A percentile compares a stretch with the other conserved stretches of the same genome.
Evolutionary conservation across 768 basidiomycete species (phyloP).

Genomic region (Kwoniella heveanensis): DNA sequence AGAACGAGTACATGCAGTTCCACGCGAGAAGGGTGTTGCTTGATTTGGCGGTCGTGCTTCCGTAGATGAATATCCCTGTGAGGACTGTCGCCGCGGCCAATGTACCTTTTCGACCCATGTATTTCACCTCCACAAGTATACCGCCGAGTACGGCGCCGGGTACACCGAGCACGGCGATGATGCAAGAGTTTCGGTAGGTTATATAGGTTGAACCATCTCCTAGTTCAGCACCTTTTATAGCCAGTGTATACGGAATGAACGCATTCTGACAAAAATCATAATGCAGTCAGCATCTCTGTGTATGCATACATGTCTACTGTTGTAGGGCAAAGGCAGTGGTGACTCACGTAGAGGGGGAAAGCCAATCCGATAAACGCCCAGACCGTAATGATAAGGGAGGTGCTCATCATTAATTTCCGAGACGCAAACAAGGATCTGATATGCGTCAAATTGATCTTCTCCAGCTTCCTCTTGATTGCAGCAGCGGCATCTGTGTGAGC

Average conservation of each 20-base stretch:
- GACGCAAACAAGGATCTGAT: slow-evolving; percentile 68
- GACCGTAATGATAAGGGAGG: slow-evolving; percentile 63
- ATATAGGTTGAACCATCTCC: slow-evolving; percentile 71
- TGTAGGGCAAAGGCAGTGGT: background rate
- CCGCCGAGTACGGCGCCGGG: slow-evolving; percentile 74
- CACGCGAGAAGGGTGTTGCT: slow-evolving; percentile 72
- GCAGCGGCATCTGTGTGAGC: slow-evolving; percentile 57
- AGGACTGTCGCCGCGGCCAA: slow-evolving; percentile 70
- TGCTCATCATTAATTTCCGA: slow-evolving; percentile 67
- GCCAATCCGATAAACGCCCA: slow-evolving; percentile 76
- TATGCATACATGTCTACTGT: background rate
- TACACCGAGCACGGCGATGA: slow-evolving; percentile 68
- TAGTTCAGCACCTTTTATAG: slow-evolving; percentile 68
- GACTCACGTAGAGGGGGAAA: slow-evolving; percentile 62
- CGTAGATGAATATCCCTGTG: slow-evolving; percentile 74
- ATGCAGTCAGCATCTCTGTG: background rate
- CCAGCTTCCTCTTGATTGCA: slow-evolving; percentile 58
- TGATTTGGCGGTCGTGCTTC: slow-evolving; percentile 71
- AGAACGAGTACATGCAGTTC: slow-evolving; percentile 76
- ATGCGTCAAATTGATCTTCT: slow-evolving; percentile 59
- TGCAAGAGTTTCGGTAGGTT: slow-evolving; percentile 70
- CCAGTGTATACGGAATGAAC: slow-evolving; percentile 61
- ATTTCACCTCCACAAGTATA: slow-evolving; percentile 68
- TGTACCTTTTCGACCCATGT: slow-evolving; percentile 69
- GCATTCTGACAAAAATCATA: slow-evolving; percentile 55